Evolutionary conservation across 768 basidiomycete genomes (phyloP), one percentile per base, ranked within the genome.

Genomic region (Filobasidium wieringae): DNA sequence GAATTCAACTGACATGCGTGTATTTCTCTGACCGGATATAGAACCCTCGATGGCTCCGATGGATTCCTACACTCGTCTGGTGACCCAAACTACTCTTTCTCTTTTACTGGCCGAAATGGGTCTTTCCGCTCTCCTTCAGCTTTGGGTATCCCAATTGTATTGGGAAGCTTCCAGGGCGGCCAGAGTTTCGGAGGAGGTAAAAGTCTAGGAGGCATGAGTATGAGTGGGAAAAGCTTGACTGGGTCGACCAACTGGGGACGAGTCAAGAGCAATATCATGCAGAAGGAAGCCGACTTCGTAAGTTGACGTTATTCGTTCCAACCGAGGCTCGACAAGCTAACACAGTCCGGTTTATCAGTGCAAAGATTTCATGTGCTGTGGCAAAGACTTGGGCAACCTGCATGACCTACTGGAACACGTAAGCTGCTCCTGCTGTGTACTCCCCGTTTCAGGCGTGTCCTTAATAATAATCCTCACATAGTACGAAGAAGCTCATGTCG

Each of bases 391-490:
- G 52, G 60, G 56, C 11, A 68, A 66, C 14, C 54, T 73, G 24
- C 72, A 73, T 50, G 70, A 65, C 22, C 55, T 73, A 15, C 50
- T 73, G 37, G 72, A 73, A 55, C 72, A 73, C 52, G 72, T 73
- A 40, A 43, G 58, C 2, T 29, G 8, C 14, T 22, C 26, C 36
- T 7, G 17, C 19, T 32, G 17, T 45, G 7, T 7, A 27, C 14
- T 27, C 7, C 29, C 15, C 50, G 12, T 32, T 26, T 14, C 19
- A 14, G 7, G n/a, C 26, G 11, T 8, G 7, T 15, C 51, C 34
- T 41, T 24, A 43, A 15, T 29, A 22, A 14, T 37, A 24, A 17
- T 30, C 43, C 7, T 36, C n/a, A 26, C 37, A 34, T 53, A 60
- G 55, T 61, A 61, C 41, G 60, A 61, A 19, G 60, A 61, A 53